A percentile compares a stretch with the other conserved stretches of the same genome.
Evolutionary conservation across 129 eudicot genomes (phyloP).

Genomic region (Saposhnikovia divaricata): DNA sequence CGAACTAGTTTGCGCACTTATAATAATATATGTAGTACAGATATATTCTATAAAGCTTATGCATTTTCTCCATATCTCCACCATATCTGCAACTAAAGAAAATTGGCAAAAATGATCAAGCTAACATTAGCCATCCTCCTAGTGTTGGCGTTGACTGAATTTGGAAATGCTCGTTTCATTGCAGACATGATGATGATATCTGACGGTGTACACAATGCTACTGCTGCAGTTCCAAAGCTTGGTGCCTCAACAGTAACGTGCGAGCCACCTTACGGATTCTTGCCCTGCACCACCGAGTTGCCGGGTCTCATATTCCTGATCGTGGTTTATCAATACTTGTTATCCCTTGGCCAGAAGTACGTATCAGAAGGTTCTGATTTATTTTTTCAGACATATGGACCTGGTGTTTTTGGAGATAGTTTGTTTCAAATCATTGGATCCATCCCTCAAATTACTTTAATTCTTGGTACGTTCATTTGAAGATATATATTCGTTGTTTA

Average conservation of each 20-base stretch:
- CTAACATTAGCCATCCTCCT: conserved; percentile 2
- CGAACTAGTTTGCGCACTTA: too few relatives aligned
- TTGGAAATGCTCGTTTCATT: conserved; percentile 19
- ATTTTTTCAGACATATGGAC: conserved; percentile 46
- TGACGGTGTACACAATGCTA: conserved; percentile 11
- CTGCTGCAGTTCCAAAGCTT: conserved; percentile 9
- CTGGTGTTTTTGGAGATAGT: conserved; percentile 56
- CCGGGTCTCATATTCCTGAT: conserved; percentile 56
- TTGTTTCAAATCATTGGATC: conserved; percentile 53
- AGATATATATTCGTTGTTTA: too few relatives aligned
- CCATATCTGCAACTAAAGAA: background rate
- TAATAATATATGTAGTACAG: too few relatives aligned
- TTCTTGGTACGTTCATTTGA: conserved; percentile 32
- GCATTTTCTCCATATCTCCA: background rate
- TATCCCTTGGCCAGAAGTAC: conserved; percentile 50
- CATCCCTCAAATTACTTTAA: conserved; percentile 42
- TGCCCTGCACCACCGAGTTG: conserved; percentile 58
- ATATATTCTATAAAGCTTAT: background rate
- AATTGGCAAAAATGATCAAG: conserved; percentile 1
- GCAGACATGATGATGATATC: conserved; percentile 8
- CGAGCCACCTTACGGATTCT: conserved; percentile 54
- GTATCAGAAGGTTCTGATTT: conserved; percentile 46
- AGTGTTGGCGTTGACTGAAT: conserved; percentile 6
- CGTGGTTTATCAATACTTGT: conserved; percentile 45
- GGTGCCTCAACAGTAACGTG: conserved; percentile 32